Evolutionary conservation across 176 grass and related monocot species (phyloP), one percentile per base, ranked within the genome.

Genomic region (Bromus sterilis): DNA sequence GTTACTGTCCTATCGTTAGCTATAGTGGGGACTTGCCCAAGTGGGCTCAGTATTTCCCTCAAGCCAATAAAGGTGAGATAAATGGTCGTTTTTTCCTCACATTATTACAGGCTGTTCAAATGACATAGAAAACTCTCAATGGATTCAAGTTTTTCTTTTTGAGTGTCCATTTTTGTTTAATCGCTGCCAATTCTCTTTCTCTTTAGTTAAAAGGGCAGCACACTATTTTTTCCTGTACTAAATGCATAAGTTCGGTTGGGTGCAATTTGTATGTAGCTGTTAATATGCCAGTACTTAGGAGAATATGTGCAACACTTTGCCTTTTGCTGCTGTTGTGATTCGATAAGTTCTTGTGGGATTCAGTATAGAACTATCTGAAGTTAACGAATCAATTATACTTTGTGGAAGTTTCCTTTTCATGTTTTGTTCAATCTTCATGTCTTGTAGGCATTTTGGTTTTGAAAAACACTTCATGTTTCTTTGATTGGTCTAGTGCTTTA

Each of bases 1-100:
- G 97, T 76, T 99, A 99, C 83, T 99, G 97, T 33, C 97, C 97
- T 83, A 99, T 99, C 84, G 97, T 99, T 42, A 99, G 87, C 80
- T 99, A 99, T 82, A 95, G 89, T 56, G 97, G 93, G 40, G 97
- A 99, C 74, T 83, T 99, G 87, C 97, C 97, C 49, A 93, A 93
- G 75, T 99, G 97, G 97, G 93, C 93, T 72, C 91, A 89, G 55
- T 99, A 99, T 76, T 99, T 99, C 57, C 80, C 91, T 79, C 97
- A 96, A 72, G 87, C 91, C 32, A 99, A 99, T 87, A 96, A 99
- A 99, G 97, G 97, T 89, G 55, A 34, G 40, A 73, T 73, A 30
- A 15, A 64, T 85, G 13, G n/a, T 28, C 10, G 11, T 4, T 48
- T 39, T 39, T 53, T 3, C 48, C 18, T 53, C 29, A 73, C 57